Percentiles rank a stretch among this genome's conserved stretches.
These are phyloP conservation scores for Komagataella pseudopastoris DNA, from an alignment of 805 yeast species.

Conservation along the genomic window DNA sequence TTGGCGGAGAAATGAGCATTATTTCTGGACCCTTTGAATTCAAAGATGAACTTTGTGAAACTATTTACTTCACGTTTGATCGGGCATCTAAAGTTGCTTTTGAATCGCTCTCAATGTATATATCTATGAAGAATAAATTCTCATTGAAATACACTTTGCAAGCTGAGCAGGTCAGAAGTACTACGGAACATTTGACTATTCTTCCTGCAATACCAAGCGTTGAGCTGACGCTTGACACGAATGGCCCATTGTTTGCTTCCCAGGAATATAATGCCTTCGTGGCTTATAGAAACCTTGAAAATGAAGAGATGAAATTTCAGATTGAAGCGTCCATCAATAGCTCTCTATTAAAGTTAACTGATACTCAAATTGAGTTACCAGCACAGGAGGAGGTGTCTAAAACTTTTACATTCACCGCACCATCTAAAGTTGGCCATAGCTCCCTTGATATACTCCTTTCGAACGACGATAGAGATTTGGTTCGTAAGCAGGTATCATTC, in stretches of 20 bases:
- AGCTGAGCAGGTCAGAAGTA: neutral
- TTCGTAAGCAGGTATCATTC: neutral
- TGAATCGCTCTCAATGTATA: neutral
- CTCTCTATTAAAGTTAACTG: neutral
- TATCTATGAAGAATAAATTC: neutral
- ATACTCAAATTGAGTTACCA: neutral
- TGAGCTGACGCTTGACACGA: conserved; percentile 1
- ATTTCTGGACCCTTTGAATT: neutral
- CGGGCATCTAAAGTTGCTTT: neutral
- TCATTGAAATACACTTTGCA: neutral
- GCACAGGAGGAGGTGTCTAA: neutral
- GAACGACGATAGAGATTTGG: neutral
- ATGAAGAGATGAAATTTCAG: neutral
- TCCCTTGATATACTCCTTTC: neutral
- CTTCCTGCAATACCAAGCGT: neutral
- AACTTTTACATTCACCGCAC: neutral
- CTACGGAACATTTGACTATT: neutral
- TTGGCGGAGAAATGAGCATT: neutral
- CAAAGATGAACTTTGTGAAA: neutral
- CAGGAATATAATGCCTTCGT: neutral
- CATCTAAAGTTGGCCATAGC: neutral
- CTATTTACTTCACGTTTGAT: neutral
- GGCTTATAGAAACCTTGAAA: neutral
- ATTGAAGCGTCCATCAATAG: neutral
- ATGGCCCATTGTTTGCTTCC: neutral